Evolutionary conservation across 129 eudicot genomes (phyloP), one percentile per base, ranked within the genome.

Genomic region (Artemisia tridentata): DNA sequence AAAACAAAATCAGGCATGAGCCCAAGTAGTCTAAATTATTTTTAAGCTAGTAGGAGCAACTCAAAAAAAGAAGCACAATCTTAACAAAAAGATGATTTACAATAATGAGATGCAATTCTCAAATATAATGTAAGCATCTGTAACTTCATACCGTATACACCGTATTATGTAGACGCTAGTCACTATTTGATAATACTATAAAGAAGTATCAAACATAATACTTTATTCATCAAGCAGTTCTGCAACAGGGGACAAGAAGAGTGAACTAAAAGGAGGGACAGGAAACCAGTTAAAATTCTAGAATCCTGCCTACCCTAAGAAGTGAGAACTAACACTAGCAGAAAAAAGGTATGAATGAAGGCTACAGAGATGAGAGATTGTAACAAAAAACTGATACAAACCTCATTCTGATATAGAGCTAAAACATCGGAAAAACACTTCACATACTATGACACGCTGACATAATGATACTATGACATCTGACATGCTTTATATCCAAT

Each of bases 171-270:
- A 18, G 16, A n/a, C 43, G 5, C 9, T 49, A 62, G 50, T 63
- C 20, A 41, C 14, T 19, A 50, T 38, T 18, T 73, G 12, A 12
- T 31, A 9, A 62, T 27, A 27, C 31, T 21, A 1, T 21, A 6
- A 72, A 56, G 9, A 56, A 5, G 41, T 34, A 38, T 53, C 41
- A 12, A n/a, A 38, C 66, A 74, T 15, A 13, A 51, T 19, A 67
- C 14, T 9, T 20, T 45, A 51, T 48, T 9, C 55, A 34, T 75
- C 56, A 21, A 74, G 73, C 60, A 65, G 55, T 11, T 65, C 47
- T 47, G 55, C 59, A 65, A 18, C 13, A 15, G 54, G 15, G 65
- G 8, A 53, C 17, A 43, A 43, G 23, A 66, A 17, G 56, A 67
- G 48, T 57, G 21, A 67, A 66, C 58, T 13, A 46, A 62, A 55